Conservation (phyloP, 805 yeast species). For the Candida ortonii region DNA sequence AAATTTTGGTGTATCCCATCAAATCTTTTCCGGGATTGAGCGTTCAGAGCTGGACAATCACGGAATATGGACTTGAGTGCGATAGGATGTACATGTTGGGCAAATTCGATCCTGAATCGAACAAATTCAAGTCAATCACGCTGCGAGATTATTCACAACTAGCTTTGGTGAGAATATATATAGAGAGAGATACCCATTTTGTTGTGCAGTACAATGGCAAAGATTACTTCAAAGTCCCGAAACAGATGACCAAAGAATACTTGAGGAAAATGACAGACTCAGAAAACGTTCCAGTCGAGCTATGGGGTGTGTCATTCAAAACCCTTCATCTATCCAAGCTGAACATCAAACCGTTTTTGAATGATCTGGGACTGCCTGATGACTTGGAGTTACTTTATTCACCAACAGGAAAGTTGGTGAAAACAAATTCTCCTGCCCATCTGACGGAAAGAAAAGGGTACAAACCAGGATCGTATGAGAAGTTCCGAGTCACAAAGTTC, state of each 20-base stretch:
- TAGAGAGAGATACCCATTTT: constrained; percentile 12
- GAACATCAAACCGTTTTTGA: constrained; percentile 15
- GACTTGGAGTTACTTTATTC: constrained; percentile 22
- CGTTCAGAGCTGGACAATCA: constrained; percentile 22
- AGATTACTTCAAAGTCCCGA: constrained; percentile 18
- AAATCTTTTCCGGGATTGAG: constrained; percentile 25
- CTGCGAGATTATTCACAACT: constrained; percentile 23
- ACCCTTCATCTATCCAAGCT: constrained; percentile 16
- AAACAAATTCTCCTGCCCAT: constrained; percentile 22
- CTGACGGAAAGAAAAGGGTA: constrained; percentile 6
- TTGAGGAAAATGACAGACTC: constrained; percentile 6
- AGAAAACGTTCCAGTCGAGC: constrained; percentile 12
- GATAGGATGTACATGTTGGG: constrained; percentile 32
- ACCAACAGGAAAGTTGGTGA: constrained; percentile 23
- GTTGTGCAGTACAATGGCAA: constrained; percentile 11
- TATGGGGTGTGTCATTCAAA: constrained; percentile 26
- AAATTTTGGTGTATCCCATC: constrained; percentile 24
- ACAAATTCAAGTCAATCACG: constrained; percentile 19
- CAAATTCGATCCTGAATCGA: constrained; percentile 9
- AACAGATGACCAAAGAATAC: constrained; percentile 8
- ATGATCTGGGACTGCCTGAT: constrained; percentile 11
- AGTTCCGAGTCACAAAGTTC: constrained; percentile 22
- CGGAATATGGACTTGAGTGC: constrained; percentile 23
- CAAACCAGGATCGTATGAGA: constrained; percentile 8
- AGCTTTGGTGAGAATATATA: constrained; percentile 10